Evolutionary conservation across 164 flowering plant species (phyloP), one percentile per base, ranked within the genome.

Genomic region (Cinnamomum chago): DNA sequence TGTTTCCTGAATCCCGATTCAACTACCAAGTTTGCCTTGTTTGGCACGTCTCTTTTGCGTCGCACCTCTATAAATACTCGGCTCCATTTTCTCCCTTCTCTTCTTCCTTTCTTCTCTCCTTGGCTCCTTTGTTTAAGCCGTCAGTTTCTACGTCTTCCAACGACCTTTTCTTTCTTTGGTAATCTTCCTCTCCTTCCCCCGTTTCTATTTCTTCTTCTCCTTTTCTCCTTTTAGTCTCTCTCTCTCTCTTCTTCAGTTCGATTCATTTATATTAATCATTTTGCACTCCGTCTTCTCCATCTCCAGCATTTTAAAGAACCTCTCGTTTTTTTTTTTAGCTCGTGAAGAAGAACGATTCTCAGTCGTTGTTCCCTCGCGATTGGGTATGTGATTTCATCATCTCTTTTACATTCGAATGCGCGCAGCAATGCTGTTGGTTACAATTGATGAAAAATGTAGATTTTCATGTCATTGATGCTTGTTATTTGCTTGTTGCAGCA

Each of bases 1-100:
- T 74, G 80, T 77, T 78, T 79, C 80, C 81, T 70, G 68, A 73
- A 80, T 72, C 84, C 81, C 70, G 66, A 73, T 81, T 73, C 84
- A 81, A 81, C 82, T 67, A 78, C 87, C 82, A 75, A 17, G 74
- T 69, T 25, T 77, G n/a, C 78, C 80, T 81, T 80, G 75, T 65
- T 24, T 50, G 70, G 67, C 82, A 77, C 79, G 82, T 73, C 82
- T 66, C 76, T 58, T 71, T 15, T 24, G 65, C 76, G 47, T 25
- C 64, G 65, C 65, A 73, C 58, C 72, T 58, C 81, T 79, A 82
- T 81, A 84, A 82, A 84, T 84, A 84, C 81, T 69, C 24, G 17
- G 14, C 0, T 22, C 23, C 33, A 55, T 28, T 10, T 30, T 2
- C 3, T 14, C 55, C 30, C 4, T 18, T 18, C 33, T 17, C 27